These are phyloP conservation scores for Huiozyma naganishii DNA, from an alignment of 805 yeast genomes.

Conservation along the genomic window DNA sequence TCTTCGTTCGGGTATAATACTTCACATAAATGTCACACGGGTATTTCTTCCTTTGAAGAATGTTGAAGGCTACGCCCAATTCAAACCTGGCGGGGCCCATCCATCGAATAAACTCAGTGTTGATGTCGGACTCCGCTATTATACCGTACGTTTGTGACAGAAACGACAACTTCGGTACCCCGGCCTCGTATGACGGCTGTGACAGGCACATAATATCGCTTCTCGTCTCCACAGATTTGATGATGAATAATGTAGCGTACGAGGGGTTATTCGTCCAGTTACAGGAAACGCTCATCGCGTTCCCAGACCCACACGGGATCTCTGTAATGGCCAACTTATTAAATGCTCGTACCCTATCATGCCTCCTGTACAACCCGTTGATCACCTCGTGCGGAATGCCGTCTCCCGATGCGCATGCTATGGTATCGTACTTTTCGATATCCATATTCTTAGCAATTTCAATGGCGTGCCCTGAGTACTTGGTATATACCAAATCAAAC, in stretches of 20 bases:
- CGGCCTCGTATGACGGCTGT: conserved; percentile 33
- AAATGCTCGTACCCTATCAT: conserved; percentile 57
- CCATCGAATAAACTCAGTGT: conserved; percentile 83
- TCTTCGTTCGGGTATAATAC: conserved; percentile 44
- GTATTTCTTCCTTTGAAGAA: conserved; percentile 48
- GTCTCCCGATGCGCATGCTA: conserved; percentile 92
- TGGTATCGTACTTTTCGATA: conserved; percentile 52
- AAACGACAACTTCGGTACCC: conserved; percentile 52
- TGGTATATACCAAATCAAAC: conserved; percentile 49
- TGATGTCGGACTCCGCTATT: conserved; percentile 88
- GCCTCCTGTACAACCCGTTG: conserved; percentile 67
- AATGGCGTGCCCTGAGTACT: conserved; percentile 61
- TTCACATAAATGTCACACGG: conserved; percentile 79
- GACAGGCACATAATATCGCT: conserved; percentile 78
- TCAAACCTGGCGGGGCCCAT: conserved; percentile 81
- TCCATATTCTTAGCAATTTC: conserved; percentile 54
- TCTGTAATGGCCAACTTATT: conserved; percentile 62
- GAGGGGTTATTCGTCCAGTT: conserved; percentile 63
- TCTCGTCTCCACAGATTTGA: conserved; percentile 57
- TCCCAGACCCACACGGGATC: conserved; percentile 94
- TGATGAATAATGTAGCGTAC: conserved; percentile 55
- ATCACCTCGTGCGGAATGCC: conserved; percentile 93
- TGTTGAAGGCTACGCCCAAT: conserved; percentile 59
- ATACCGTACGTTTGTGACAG: conserved; percentile 81
- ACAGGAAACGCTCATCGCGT: conserved; percentile 78